Percentiles rank a stretch among this genome's conserved stretches.
Conservation (phyloP, 2,329 filamentous ascomycete species). For the Ophiostoma populinum region DNA sequence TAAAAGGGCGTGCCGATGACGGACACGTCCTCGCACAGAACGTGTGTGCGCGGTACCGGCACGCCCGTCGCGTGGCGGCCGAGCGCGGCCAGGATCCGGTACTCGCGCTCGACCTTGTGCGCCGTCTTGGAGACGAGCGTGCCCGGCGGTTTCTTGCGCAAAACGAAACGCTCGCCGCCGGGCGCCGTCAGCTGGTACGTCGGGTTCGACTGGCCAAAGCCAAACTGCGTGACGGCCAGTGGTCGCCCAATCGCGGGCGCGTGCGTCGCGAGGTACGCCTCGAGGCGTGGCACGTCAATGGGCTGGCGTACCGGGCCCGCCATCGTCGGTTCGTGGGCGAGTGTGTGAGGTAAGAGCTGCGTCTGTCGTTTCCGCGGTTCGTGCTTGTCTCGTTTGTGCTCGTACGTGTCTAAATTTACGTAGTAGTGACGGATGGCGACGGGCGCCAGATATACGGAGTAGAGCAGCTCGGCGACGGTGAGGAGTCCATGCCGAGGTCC, state of each 20-base stretch:
- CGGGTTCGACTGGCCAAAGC: constrained; percentile 93
- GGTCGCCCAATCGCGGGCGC: constrained; percentile 75
- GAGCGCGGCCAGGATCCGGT: constrained; percentile 74
- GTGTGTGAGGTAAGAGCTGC: no score
- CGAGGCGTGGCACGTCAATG: constrained; percentile 65
- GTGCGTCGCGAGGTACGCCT: constrained; percentile 58
- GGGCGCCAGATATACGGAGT: no score
- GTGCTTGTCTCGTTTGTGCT: no score
- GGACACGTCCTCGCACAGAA: constrained; percentile 65
- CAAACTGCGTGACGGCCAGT: constrained; percentile 86
- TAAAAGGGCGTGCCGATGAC: constrained; percentile 89
- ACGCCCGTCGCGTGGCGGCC: constrained; percentile 48
- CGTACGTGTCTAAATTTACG: no score
- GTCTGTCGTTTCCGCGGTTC: no score
- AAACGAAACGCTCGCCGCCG: constrained; percentile 56
- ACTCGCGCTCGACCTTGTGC: constrained; percentile 92
- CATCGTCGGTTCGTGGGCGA: constrained; percentile 29
- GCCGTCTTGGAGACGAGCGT: constrained; percentile 83
- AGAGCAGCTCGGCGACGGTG: no score
- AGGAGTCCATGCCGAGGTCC: no score
- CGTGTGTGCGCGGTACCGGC: constrained; percentile 67
- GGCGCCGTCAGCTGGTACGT: constrained; percentile 78
- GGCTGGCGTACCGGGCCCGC: constrained; percentile 79
- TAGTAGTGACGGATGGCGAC: no score
- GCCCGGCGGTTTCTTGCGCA: constrained; percentile 97